phyloP scores from a whole-genome alignment of 208 protist species.

The Trypanosoma melophagium region DNA sequence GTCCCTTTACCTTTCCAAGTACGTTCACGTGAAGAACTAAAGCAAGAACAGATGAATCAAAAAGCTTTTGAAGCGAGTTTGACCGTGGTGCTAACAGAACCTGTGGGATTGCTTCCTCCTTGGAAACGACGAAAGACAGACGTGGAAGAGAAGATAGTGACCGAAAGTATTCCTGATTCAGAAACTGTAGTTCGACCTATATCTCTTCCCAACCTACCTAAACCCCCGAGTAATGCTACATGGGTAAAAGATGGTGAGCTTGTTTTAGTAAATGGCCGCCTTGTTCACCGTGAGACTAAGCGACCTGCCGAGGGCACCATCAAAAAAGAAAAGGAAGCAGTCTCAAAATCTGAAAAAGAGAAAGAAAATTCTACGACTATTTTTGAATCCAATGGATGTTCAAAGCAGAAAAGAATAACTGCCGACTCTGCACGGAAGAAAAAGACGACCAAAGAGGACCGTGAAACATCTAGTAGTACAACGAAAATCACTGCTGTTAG shows the following conservation, averaged over 20 bases:
- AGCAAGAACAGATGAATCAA: slow-evolving; percentile 17
- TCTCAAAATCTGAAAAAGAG: not conserved
- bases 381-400: not conserved
- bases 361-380: not conserved
- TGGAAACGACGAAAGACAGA: slow-evolving; percentile 23
- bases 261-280: slow-evolving; percentile 29
- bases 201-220: not conserved
- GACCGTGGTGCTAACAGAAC: slow-evolving; percentile 18
- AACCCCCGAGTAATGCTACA: slow-evolving; percentile 17
- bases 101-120: slow-evolving; percentile 5
- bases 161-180: slow-evolving; percentile 3
- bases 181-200: not conserved
- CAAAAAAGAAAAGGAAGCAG: slow-evolving; percentile 8
- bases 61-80: slow-evolving; percentile 28
- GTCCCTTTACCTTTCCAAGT: slow-evolving; percentile 26
- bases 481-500: slow-evolving; percentile 14
- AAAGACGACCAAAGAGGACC: not conserved
- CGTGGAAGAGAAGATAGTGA: slow-evolving; percentile 2
- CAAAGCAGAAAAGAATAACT: slow-evolving; percentile 1
- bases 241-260: slow-evolving; percentile 45
- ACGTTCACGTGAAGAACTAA: slow-evolving; percentile 29
- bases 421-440: slow-evolving; percentile 12
- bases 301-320: not conserved
- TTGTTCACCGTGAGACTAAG: slow-evolving; percentile 30
- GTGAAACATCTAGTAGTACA: slow-evolving; percentile 6